phyloP scores from a whole-genome alignment of 2,329 filamentous ascomycete genomes.

The Diaporthe helianthi region DNA sequence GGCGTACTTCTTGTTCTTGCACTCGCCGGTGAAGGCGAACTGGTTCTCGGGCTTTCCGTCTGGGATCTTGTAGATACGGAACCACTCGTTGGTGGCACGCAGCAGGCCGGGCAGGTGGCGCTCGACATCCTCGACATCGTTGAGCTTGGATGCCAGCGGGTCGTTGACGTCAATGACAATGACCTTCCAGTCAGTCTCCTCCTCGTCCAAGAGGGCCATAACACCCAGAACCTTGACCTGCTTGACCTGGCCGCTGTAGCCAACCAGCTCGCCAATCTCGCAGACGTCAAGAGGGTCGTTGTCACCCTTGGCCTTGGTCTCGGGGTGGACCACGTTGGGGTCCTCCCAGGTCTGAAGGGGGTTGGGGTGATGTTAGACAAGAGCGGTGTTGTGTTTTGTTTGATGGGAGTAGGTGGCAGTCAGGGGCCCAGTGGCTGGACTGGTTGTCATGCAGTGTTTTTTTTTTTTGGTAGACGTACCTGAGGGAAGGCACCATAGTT shows the following conservation, averaged over 20 bases:
- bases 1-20: constrained; percentile 99
- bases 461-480: constrained; percentile 59
- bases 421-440: constrained; percentile 33
- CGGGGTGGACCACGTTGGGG: constrained; percentile 92
- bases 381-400: too few relatives aligned
- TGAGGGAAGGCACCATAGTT: constrained; percentile 99
- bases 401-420: background rate
- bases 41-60: constrained; percentile 99
- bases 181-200: constrained; percentile 99
- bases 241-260: constrained; percentile 96
- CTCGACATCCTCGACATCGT: constrained; percentile 99
- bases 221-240: constrained; percentile 99
- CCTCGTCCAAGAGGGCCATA: constrained; percentile 99
- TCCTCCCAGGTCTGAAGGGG: constrained; percentile 91
- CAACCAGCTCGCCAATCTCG: constrained; percentile 98
- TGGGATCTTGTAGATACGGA: constrained; percentile 99
- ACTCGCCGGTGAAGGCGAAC: constrained; percentile 99
- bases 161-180: constrained; percentile 99
- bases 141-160: constrained; percentile 92
- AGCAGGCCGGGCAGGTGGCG: constrained; percentile 95
- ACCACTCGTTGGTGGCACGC: constrained; percentile 99
- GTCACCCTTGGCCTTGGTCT: constrained; percentile 99
- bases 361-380: too few relatives aligned
- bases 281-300: constrained; percentile 99
- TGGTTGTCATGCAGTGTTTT: background rate